Evolutionary conservation across 257 asterid species (phyloP), one percentile per base, ranked within the genome.

Genomic region (Leptodermis oblonga): DNA sequence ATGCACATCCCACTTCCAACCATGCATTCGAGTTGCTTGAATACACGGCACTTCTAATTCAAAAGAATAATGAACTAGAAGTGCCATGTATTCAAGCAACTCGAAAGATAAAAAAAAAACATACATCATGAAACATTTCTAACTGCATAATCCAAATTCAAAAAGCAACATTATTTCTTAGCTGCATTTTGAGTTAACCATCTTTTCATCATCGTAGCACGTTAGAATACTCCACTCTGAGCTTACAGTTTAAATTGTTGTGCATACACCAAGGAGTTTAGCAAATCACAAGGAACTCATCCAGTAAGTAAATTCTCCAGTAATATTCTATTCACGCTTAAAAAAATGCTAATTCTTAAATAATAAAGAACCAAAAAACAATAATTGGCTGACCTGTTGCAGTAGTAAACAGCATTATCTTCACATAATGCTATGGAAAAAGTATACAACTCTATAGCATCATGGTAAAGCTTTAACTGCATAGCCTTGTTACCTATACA

Each of bases 361-460:
- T 37, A 36, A 36, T n/a, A 22, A 31, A 54, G 41, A 37, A 54
- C 36, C 26, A 70, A 23, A 41, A 48, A 55, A 39, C 58, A 69
- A 62, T 68, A 70, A 54, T 62, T 42, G 59, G 49, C 79, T 42
- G 30, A 91, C 97, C 96, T 88, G 87, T 87, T 91, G 85, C 97
- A 84, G 73, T 80, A 86, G 78, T 91, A 91, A 77, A 91, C 95
- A 71, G 89, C 96, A 83, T 88, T 88, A 76, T 84, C 86, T 73
- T 76, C 89, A 73, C 82, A 74, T 48, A 91, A 78, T 45, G 95
- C 92, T 73, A 84, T 78, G 53, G 96, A 92, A 80, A 85, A 78
- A 62, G 95, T 83, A 82, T 91, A 91, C 59, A 88, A 85, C 81
- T 91, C 91, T 69, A 87, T 69, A 23, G 97, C 95, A 73, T 84